A percentile compares a stretch with the other conserved stretches of the same genome.
phyloP scores from a whole-genome alignment of 768 basidiomycete species.

The Russula compacta region DNA sequence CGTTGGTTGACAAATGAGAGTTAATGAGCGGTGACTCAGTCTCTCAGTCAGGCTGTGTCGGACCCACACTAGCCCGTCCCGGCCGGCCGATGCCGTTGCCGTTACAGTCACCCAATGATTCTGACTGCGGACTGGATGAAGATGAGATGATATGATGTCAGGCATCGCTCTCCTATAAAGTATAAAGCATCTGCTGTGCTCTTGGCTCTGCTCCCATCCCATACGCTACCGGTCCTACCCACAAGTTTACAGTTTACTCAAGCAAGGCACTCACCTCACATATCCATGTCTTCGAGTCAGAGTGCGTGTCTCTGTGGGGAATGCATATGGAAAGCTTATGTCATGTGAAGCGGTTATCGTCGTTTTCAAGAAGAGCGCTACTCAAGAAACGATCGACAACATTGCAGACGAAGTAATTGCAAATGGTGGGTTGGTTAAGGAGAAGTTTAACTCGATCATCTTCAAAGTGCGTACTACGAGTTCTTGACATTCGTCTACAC shows the following conservation, averaged over 20 bases:
- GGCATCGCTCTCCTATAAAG: not conserved
- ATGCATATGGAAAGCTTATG: slow-evolving; percentile 13
- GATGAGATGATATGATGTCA: not conserved
- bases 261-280: not conserved
- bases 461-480: not conserved
- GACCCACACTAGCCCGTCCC: not conserved
- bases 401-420: slow-evolving; percentile 32
- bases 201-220: not conserved
- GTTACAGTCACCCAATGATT: not conserved
- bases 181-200: not conserved
- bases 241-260: not conserved
- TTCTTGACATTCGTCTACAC: not conserved
- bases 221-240: not conserved
- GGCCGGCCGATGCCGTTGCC: not conserved
- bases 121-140: not conserved
- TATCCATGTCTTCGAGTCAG: slow-evolving; percentile 23
- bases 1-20: too few relatives aligned
- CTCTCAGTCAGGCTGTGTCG: too few relatives aligned
- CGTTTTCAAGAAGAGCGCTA: slow-evolving; percentile 41
- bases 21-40: too few relatives aligned
- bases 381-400: slow-evolving; percentile 33
- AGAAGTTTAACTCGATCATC: slow-evolving; percentile 31
- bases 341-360: slow-evolving; percentile 40
- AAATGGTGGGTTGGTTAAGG: slow-evolving; percentile 38
- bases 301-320: not conserved